Evolutionary conservation across 768 basidiomycete species (phyloP), one percentile per base, ranked within the genome.

Genomic region (Mrakia blollopis): DNA sequence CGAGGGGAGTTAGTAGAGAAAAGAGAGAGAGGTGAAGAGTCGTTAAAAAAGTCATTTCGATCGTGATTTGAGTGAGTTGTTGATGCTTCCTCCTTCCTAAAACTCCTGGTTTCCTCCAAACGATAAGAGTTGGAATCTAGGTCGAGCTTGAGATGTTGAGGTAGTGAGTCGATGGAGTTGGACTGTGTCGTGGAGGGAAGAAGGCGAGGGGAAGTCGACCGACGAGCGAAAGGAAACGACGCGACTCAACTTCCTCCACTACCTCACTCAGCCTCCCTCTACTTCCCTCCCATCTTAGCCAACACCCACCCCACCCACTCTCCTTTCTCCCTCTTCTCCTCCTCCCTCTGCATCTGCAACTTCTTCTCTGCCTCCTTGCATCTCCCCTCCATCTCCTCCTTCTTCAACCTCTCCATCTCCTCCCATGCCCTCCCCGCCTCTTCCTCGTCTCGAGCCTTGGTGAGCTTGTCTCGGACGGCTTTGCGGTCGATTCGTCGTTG

Each of bases 241-340:
- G 23, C 57, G 57, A 57, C 57, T 1, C 10, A n/a, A 1, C 7
- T n/a, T 28, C 28, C 57, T 13, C n/a, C 25, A 7, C 57, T 9
- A 1, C 57, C 57, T 57, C 57, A 18, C 47, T 18, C 14, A 50
- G 6, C 57, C 23, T n/a, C 57, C 0, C 25, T n/a, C 37, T n/a
- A 68, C 35, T 68, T 68, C 65, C 65, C 65, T 11, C 65, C 65
- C 37, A 68, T 25, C 65, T 44, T 37, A 14, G 35, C 65, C 37
- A 68, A 23, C 21, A 23, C 65, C 65, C 65, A 68, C 65, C 65
- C 65, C 8, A 68, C 18, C 35, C 39, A 68, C 18, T 68, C 65
- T 30, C 65, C 65, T 6, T 37, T 39, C 65, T 44, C 65, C 65
- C n/a, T 39, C 37, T 37, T 68, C 37, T 44, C 65, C 21, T 21